Base-by-base conservation (phyloP, 805 yeast species). In the Saccharomycopsis schoenii region DNA sequence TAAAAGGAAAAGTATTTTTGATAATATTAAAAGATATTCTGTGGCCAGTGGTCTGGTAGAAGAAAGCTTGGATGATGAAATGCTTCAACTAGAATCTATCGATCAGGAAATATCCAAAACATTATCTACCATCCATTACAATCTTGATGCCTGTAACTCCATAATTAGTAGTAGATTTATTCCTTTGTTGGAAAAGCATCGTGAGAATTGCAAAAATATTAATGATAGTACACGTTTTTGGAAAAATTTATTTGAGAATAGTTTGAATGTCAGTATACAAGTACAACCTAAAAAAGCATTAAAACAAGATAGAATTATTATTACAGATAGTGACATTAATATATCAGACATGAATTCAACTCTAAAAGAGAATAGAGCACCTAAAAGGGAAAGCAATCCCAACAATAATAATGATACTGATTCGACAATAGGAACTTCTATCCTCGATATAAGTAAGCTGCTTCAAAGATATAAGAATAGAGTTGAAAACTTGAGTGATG, bases 201-300 rank as follows among this genome's bases (percentile, higher is more conserved):
- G 58, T 17, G n/a, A 52, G 12, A 63, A 58, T 29, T 58, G 62
- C 19, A 43, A 40, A 12, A 55, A 57, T 4, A 61, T 63, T 37
- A 63, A 63, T 39, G 54, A 59, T 42, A 63, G 62, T 47, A 59
- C 64, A 21, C 62, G 65, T 11, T 63, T 63, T 52, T 41, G 61
- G 41, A 63, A 63, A 36, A 63, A 61, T 41, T 29, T 63, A n/a
- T 63, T 63, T 47, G 65, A 63, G 47, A 63, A 59, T 42, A 58
- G 62, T 41, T 61, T 63, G 60, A 52, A 63, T 59, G 65, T 63
- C n/a, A 63, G 60, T 34, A 63, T 63, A 19, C 65, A 63, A 40
- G 65, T 61, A 34, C 65, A 63, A 24, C 50, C 60, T 14, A 58
- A 52, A 15, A 57, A 57, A 21, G 15, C 25, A 21, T 47, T 25